These are phyloP conservation scores for Daedaleopsis sinensis DNA, from an alignment of 768 basidiomycete species.

Conservation along the genomic window DNA sequence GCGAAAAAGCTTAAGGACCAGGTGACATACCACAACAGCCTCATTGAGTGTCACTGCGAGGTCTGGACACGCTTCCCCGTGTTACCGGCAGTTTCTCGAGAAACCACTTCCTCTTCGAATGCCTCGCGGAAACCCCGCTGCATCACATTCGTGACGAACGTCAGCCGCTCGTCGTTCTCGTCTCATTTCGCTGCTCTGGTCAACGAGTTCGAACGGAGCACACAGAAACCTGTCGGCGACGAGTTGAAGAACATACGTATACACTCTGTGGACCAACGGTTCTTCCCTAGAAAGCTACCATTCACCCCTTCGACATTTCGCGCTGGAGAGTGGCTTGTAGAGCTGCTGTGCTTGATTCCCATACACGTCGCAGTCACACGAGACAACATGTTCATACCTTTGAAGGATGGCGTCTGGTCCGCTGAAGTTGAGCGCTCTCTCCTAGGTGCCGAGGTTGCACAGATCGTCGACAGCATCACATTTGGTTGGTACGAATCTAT, in stretches of 20 bases:
- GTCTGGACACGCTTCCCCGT: conserved; percentile 68
- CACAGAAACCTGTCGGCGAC: conserved; percentile 55
- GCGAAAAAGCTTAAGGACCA: conserved; percentile 8
- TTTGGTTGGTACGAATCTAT: conserved; percentile 70
- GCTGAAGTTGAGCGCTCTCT: conserved; percentile 52
- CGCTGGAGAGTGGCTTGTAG: conserved; percentile 64
- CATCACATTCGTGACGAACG: conserved; percentile 48
- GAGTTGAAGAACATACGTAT: conserved; percentile 43
- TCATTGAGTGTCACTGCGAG: conserved; percentile 57
- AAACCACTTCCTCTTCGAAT: conserved; percentile 41
- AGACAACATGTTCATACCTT: conserved; percentile 62
- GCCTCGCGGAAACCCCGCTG: conserved; percentile 34
- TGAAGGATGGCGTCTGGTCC: conserved; percentile 60
- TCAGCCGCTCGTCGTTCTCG: conserved; percentile 37
- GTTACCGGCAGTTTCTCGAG: conserved; percentile 51
- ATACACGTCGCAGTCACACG: conserved; percentile 63
- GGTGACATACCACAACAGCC: conserved; percentile 46
- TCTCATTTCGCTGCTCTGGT: conserved; percentile 51
- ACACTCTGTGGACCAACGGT: conserved; percentile 32
- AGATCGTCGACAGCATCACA: conserved; percentile 56
- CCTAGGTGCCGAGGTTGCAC: conserved; percentile 59
- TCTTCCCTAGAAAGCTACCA: conserved; percentile 25
- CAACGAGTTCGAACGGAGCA: conserved; percentile 47
- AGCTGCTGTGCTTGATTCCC: conserved; percentile 62
- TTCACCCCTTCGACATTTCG: conserved; percentile 23